Conservation (phyloP, 495 filamentous ascomycete genomes). For the Venustampulla echinocandica region DNA sequence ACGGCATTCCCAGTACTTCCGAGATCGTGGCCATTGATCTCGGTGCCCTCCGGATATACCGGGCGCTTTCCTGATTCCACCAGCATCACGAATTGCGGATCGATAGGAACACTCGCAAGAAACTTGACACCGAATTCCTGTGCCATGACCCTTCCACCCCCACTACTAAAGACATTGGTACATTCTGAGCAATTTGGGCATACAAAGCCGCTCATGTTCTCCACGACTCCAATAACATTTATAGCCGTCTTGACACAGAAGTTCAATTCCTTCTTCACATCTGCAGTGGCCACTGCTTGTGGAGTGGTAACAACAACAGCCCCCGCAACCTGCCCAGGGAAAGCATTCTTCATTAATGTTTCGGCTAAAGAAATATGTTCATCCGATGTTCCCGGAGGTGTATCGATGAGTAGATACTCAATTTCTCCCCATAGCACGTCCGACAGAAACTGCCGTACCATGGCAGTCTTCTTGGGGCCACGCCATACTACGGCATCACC, state of each 20-base stretch:
- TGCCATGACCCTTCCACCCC: slow-evolving; percentile 87
- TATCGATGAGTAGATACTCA: slow-evolving; percentile 90
- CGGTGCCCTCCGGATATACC: slow-evolving; percentile 39
- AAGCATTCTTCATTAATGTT: slow-evolving; percentile 58
- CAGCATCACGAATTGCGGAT: slow-evolving; percentile 54
- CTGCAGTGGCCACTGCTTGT: slow-evolving; percentile 84
- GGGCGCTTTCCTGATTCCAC: slow-evolving; percentile 44
- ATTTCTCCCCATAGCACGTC: slow-evolving; percentile 86
- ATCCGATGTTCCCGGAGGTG: slow-evolving; percentile 91
- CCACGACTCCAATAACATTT: slow-evolving; percentile 76
- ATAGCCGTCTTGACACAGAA: slow-evolving; percentile 87
- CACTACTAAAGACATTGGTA: slow-evolving; percentile 84
- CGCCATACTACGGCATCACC: slow-evolving; percentile 94
- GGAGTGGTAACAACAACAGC: slow-evolving; percentile 95
- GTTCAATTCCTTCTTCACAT: slow-evolving; percentile 93
- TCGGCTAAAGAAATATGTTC: slow-evolving; percentile 95
- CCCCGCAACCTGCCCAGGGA: slow-evolving; percentile 55
- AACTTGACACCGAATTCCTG: slow-evolving; percentile 75
- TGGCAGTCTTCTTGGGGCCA: slow-evolving; percentile 96
- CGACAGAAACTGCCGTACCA: slow-evolving; percentile 91
- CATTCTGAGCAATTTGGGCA: slow-evolving; percentile 92
- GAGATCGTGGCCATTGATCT: slow-evolving; percentile 40
- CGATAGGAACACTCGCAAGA: slow-evolving; percentile 80
- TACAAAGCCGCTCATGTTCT: slow-evolving; percentile 97
- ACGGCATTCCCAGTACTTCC: slow-evolving; percentile 15